Base-by-base conservation (phyloP, 495 filamentous ascomycete species). In the Chaetomidium leptoderma region DNA sequence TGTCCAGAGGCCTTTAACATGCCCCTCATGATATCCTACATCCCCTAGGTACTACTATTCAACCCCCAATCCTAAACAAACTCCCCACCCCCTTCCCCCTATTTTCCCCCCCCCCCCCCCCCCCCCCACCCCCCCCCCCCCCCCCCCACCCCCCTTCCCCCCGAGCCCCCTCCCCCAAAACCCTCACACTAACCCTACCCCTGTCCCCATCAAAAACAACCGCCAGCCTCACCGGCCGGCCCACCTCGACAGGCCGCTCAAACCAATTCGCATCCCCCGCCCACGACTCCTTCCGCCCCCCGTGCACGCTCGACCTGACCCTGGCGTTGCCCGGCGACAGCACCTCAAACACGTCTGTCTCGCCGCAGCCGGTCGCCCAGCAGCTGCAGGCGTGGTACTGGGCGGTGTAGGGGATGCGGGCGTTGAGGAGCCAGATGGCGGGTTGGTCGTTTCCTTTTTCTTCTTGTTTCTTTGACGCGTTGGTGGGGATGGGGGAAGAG, bases 331-430 rank as follows among this genome's bases (percentile, higher is more conserved):
- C 81, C 3, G 66, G 36, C 35, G 70, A 63, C 9, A 90, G 79
- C 30, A 86, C 75, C 70, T 90, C 88, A 57, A 86, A 82, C 13
- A 89, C 69, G 66, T 90, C 87, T 45, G 86, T 78, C 73, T 90
- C 86, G 57, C 86, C 87, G 65, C 88, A 90, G 46, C 68, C 71
- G 21, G 77, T 71, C 3, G 69, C 66, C 85, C 86, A 89, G 72
- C 88, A 90, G 44, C 77, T 83, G 74, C 88, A 91, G 0, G 70
- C 59, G 45, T 69, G 68, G 68, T 90, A 90, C 62, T 90, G 86
- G 0, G 77, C 70, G 2, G 82, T 87, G 35, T 78, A 77, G 2
- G 85, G 81, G 56, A 91, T 87, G 40, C 79, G 75, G 7, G 84
- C 82, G 72, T 90, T 90, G 27, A 90, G 75, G 27, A 84, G 68